phyloP scores from a whole-genome alignment of 1,139 yeast genomes.

The Hyphopichia pseudoburtonii region DNA sequence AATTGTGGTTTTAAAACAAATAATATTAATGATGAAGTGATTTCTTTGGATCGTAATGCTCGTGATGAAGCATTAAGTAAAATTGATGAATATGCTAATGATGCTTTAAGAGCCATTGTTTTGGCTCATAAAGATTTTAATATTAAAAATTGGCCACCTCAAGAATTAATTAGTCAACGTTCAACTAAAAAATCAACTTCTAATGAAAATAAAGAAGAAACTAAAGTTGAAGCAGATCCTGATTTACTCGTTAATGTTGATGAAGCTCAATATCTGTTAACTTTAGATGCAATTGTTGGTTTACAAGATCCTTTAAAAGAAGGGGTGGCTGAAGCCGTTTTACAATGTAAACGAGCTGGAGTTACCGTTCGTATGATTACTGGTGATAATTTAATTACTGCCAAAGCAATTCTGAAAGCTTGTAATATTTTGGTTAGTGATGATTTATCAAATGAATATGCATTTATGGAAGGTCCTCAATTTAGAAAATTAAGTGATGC shows the following conservation, averaged over 20 bases:
- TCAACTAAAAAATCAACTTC: neutral
- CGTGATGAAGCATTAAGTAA: conserved; percentile 40
- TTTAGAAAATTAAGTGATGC: conserved; percentile 65
- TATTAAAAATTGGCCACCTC: conserved; percentile 65
- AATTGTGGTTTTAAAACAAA: conserved; percentile 48
- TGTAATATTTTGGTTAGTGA: conserved; percentile 75
- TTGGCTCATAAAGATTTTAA: conserved; percentile 74
- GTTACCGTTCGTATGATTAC: conserved; percentile 97
- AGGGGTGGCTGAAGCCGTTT: conserved; percentile 89
- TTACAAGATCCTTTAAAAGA: conserved; percentile 91
- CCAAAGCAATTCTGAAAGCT: conserved; percentile 81
- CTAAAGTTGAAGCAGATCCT: conserved; percentile 47
- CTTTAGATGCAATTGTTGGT: conserved; percentile 77
- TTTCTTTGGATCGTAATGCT: conserved; percentile 25
- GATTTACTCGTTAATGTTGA: conserved; percentile 43
- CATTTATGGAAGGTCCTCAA: conserved; percentile 90
- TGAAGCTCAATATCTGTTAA: conserved; percentile 27
- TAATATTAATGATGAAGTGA: conserved; percentile 12
- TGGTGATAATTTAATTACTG: conserved; percentile 90
- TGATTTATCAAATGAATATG: conserved; percentile 49
- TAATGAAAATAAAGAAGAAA: conserved; percentile 12
- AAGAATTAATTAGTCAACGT: conserved; percentile 24
- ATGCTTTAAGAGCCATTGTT: conserved; percentile 83
- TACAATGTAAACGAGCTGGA: conserved; percentile 84
- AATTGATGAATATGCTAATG: conserved; percentile 67